A percentile compares a stretch with the other conserved stretches of the same genome.
Evolutionary conservation across 805 yeast species (phyloP).

Genomic region (Lachancea sp.): DNA sequence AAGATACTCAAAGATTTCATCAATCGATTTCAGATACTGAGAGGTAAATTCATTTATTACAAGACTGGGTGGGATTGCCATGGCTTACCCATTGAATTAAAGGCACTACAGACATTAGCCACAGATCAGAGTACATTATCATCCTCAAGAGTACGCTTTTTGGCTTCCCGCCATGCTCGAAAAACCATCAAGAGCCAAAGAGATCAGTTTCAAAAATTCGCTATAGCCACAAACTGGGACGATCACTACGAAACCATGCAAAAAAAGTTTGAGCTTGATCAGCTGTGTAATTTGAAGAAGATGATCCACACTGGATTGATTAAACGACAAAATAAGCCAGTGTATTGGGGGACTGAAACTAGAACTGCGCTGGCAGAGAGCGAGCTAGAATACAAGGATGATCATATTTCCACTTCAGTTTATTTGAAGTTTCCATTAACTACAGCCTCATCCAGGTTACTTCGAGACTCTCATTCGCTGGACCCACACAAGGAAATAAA

Average conservation of each 20-base stretch:
- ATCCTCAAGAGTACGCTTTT: constrained; percentile 49
- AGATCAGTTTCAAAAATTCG: constrained; percentile 59
- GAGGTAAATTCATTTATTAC: constrained; percentile 60
- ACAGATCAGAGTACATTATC: constrained; percentile 33
- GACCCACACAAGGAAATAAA: constrained; percentile 13
- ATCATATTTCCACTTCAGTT: constrained; percentile 62
- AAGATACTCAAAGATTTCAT: constrained; percentile 85
- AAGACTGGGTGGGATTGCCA: constrained; percentile 99
- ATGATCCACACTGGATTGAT: constrained; percentile 63
- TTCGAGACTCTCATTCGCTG: constrained; percentile 6
- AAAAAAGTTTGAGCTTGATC: constrained; percentile 65
- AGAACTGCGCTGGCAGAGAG: constrained; percentile 95
- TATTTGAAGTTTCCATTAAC: constrained; percentile 60
- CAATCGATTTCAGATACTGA: constrained; percentile 58
- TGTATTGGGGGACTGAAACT: constrained; percentile 95
- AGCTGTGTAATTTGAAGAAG: constrained; percentile 60
- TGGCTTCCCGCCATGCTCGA: constrained; percentile 66
- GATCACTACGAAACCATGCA: constrained; percentile 68
- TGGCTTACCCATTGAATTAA: constrained; percentile 92
- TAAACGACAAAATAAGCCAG: constrained; percentile 86
- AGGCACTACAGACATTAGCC: constrained; percentile 52
- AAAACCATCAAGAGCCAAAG: constrained; percentile 59
- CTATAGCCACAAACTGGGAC: constrained; percentile 78
- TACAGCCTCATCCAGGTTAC: constrained; percentile 16
- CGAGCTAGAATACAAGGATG: constrained; percentile 78